Evolutionary conservation across 2,329 filamentous ascomycete species (phyloP).

Genomic region (Blastomyces parvus): DNA sequence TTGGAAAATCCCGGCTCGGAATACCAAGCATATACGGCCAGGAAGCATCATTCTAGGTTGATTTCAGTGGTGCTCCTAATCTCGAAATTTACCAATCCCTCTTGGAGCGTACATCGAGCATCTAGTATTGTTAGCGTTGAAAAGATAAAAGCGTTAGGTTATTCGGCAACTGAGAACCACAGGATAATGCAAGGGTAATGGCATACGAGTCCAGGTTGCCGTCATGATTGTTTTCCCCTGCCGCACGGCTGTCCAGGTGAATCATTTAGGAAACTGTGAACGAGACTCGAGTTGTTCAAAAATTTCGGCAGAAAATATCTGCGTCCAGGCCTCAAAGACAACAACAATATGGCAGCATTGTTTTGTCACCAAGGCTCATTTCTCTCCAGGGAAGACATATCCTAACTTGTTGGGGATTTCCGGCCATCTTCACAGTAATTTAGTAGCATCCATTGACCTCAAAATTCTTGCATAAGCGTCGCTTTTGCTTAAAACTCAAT

Average conservation of each 20-base stretch:
- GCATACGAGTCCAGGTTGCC: neutral
- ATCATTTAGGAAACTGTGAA: neutral
- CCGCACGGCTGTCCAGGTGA: neutral
- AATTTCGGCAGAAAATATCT: neutral
- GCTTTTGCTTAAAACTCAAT: neutral
- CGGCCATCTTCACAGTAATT: neutral
- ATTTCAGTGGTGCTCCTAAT: neutral
- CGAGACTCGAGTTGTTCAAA: neutral
- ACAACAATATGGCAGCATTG: neutral
- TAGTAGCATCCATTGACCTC: neutral
- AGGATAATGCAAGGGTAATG: neutral
- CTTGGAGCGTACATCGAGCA: neutral
- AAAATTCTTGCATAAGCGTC: neutral
- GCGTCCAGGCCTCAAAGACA: neutral
- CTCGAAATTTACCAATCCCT: neutral
- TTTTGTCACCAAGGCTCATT: neutral
- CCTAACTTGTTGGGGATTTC: neutral
- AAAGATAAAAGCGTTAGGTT: neutral
- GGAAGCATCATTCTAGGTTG: neutral
- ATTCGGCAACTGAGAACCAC: neutral
- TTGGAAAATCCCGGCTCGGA: slow-evolving; percentile 1
- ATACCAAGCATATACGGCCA: neutral
- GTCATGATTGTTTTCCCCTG: neutral
- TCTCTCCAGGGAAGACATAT: neutral
- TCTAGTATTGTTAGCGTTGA: neutral